Evolutionary conservation across 257 asterid species (phyloP).

Genomic region (Gentiana macrophylla): DNA sequence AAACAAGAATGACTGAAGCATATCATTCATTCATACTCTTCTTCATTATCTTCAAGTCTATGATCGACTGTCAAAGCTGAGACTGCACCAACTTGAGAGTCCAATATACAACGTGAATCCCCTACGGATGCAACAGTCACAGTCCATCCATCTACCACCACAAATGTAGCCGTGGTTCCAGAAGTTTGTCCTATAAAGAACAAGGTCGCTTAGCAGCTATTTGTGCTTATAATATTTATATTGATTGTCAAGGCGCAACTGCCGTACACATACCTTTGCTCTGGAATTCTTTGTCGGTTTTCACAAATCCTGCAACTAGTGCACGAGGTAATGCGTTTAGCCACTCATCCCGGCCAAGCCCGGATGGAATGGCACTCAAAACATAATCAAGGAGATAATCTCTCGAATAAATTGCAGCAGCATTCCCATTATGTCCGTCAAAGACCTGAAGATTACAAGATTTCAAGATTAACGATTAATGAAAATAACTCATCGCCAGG

Average conservation of each 20-base stretch:
- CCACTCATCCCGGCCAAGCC: constrained; percentile 75
- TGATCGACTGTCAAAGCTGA: constrained; percentile 82
- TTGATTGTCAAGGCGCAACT: constrained; percentile 8
- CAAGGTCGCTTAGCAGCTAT: not conserved
- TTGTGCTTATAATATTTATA: not conserved
- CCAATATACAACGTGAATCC: constrained; percentile 84
- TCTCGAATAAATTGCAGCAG: constrained; percentile 62
- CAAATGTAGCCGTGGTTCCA: constrained; percentile 87
- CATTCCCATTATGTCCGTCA: constrained; percentile 80
- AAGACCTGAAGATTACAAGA: constrained; percentile 34
- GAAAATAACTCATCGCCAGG: not conserved
- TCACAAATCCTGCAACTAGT: constrained; percentile 83
- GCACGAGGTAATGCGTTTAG: constrained; percentile 82
- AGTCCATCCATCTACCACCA: constrained; percentile 78
- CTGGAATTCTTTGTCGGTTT: constrained; percentile 82
- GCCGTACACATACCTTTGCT: constrained; percentile 39
- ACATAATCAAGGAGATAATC: constrained; percentile 52
- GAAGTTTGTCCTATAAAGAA: constrained; percentile 59
- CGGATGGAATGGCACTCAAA: constrained; percentile 56
- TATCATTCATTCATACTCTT: constrained; percentile 41
- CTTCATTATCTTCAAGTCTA: constrained; percentile 76
- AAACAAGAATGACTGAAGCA: not conserved
- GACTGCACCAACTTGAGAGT: constrained; percentile 55
- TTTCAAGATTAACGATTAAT: not conserved
- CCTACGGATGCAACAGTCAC: constrained; percentile 92